These are phyloP conservation scores for Candida argentea DNA, from an alignment of 805 yeast species.

Conservation along the genomic window DNA sequence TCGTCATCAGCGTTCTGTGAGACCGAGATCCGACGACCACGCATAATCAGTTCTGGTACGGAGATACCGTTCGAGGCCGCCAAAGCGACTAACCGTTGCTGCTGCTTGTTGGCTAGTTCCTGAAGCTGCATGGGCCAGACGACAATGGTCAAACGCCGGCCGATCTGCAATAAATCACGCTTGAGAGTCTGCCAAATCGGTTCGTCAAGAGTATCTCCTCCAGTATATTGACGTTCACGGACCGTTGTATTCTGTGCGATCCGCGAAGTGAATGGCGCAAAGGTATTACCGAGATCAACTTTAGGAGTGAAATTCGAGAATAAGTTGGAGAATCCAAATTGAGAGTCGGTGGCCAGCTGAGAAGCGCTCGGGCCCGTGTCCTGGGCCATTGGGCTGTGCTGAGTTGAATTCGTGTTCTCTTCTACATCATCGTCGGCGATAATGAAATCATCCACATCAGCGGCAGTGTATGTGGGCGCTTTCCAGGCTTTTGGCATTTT, in stretches of 20 bases:
- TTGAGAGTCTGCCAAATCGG: constrained; percentile 49
- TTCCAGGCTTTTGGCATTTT: constrained; percentile 4
- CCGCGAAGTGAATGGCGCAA: constrained; percentile 18
- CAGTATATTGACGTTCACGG: constrained; percentile 45
- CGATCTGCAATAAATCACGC: constrained; percentile 28
- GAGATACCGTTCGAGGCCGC: constrained; percentile 27
- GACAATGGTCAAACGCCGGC: constrained; percentile 26
- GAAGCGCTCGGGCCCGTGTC: not conserved
- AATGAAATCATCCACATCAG: constrained; percentile 22
- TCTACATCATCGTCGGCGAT: constrained; percentile 26
- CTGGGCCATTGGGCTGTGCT: not conserved
- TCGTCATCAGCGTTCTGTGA: constrained; percentile 9
- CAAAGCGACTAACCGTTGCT: constrained; percentile 20
- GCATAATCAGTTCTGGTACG: constrained; percentile 23
- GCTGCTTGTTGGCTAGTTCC: constrained; percentile 26
- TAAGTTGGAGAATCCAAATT: constrained; percentile 3
- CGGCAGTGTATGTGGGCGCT: constrained; percentile 6
- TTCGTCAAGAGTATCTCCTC: constrained; percentile 67
- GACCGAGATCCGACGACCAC: constrained; percentile 18
- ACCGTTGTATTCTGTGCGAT: constrained; percentile 14
- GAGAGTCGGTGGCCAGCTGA: not conserved
- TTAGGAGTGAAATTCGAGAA: constrained; percentile 14
- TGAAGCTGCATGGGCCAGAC: constrained; percentile 35
- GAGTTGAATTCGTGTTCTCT: not conserved
- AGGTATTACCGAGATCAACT: constrained; percentile 26